Evolutionary conservation across 2,329 filamentous ascomycete species (phyloP).

Genomic region (Arthrobotrys musiformis): DNA sequence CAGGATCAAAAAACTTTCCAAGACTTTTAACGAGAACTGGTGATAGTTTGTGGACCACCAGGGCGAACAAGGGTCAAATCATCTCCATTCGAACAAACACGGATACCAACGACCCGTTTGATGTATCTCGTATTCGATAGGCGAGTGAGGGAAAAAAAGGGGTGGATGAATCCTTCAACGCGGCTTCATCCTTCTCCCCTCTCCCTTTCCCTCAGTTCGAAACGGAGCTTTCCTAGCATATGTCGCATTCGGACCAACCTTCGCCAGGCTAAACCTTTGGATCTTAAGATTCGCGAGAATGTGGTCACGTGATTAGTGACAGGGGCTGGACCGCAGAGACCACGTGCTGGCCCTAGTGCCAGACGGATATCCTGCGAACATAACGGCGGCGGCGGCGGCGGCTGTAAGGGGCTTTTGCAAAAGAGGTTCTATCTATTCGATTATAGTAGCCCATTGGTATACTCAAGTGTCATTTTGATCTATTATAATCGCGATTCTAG

Average conservation of each 20-base stretch:
- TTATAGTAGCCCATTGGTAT: no score
- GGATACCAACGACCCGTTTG: not conserved
- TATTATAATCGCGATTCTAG: no score
- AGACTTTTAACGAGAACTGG: constrained; percentile 2
- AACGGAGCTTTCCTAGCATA: not conserved
- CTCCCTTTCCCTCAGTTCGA: not conserved
- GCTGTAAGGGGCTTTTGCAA: no score
- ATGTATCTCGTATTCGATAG: constrained; percentile 15
- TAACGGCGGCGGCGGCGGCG: no score
- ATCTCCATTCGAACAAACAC: constrained; percentile 7
- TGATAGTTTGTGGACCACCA: constrained; percentile 11
- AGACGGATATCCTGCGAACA: no score
- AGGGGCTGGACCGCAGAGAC: no score
- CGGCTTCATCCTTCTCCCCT: not conserved
- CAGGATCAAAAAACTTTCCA: not conserved
- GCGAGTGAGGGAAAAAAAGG: not conserved
- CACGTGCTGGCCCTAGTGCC: no score
- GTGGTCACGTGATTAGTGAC: not conserved
- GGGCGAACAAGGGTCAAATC: constrained; percentile 8
- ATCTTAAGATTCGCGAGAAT: not conserved
- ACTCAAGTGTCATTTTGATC: no score
- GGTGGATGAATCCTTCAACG: not conserved
- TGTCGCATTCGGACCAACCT: not conserved
- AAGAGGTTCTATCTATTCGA: no score
- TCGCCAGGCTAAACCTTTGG: not conserved